A percentile compares a stretch with the other conserved stretches of the same genome.
phyloP scores from a whole-genome alignment of 306 rosid species.

The Cucumis cinereus region DNA sequence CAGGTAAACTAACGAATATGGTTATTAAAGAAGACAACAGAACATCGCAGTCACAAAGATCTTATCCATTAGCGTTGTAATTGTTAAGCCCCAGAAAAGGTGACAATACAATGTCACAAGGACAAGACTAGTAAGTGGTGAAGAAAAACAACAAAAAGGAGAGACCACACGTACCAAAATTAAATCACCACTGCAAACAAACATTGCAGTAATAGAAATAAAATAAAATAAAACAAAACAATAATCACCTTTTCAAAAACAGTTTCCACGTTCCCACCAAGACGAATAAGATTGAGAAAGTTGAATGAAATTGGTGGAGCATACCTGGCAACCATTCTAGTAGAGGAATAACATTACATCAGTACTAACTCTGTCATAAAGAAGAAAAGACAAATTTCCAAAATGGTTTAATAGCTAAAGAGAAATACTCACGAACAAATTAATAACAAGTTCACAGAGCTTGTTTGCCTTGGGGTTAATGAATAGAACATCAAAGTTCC shows the following conservation, averaged over 20 bases:
- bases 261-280: conserved; percentile 37
- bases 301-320: conserved; percentile 97
- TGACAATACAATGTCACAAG: not conserved
- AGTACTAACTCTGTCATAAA: not conserved
- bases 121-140: not conserved
- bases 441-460: conserved; percentile 94
- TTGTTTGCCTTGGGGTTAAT: conserved; percentile 84
- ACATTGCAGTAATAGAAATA: not conserved
- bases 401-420: not conserved
- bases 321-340: conserved; percentile 95
- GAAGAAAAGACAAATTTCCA: not conserved
- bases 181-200: not conserved
- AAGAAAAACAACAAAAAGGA: not conserved
- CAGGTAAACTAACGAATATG: conserved; percentile 13
- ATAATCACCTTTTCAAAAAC: conserved; percentile 68
- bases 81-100: not conserved
- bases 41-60: not conserved
- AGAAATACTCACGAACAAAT: conserved; percentile 87
- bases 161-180: not conserved
- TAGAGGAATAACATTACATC: conserved; percentile 5
- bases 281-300: conserved; percentile 84
- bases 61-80: not conserved
- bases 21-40: not conserved
- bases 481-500: conserved; percentile 89
- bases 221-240: not conserved